Evolutionary conservation across 495 filamentous ascomycete genomes (phyloP), one percentile per base, ranked within the genome.

Genomic region (Bacidia gigantensis): DNA sequence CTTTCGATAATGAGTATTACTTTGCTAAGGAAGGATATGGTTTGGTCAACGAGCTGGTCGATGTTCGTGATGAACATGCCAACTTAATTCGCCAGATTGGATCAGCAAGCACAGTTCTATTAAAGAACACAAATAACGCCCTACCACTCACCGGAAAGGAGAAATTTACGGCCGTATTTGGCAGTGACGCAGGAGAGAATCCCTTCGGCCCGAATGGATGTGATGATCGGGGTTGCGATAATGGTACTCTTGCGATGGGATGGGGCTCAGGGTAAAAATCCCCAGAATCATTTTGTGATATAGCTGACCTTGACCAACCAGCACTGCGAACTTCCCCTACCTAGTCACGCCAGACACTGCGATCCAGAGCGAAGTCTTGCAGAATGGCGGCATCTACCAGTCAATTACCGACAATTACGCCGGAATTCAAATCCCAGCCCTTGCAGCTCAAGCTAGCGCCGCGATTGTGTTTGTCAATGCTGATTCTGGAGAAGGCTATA

Each of bases 261-360:
- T 98, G 90, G 92, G 92, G 90, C 29, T 89, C 83, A 54, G 92
- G 92, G n/a, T n/a, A n/a, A n/a, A n/a, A n/a, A n/a, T n/a, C n/a
- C n/a, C n/a, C n/a, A n/a, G n/a, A n/a, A n/a, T n/a, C n/a, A n/a
- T n/a, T n/a, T n/a, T n/a, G n/a, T n/a, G n/a, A n/a, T n/a, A n/a
- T n/a, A n/a, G n/a, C n/a, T n/a, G n/a, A n/a, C n/a, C n/a, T n/a
- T n/a, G n/a, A n/a, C n/a, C n/a, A n/a, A n/a, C n/a, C n/a, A n/a
- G 29, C 49, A 86, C 84, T 20, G 76, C 86, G 29, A 83, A 92
- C 58, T 96, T 88, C 73, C 89, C 92, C 0, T 97, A 96, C 67
- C 75, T 98, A 2, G 70, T 93, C 55, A 88, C 88, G 2, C 92
- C 92, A 0, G 78, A 94, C 44, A 78, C 83, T 23, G 92, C 90